A percentile compares a stretch with the other conserved stretches of the same genome.
Conservation (phyloP, 768 basidiomycete species). For the Phallus indusiatus region DNA sequence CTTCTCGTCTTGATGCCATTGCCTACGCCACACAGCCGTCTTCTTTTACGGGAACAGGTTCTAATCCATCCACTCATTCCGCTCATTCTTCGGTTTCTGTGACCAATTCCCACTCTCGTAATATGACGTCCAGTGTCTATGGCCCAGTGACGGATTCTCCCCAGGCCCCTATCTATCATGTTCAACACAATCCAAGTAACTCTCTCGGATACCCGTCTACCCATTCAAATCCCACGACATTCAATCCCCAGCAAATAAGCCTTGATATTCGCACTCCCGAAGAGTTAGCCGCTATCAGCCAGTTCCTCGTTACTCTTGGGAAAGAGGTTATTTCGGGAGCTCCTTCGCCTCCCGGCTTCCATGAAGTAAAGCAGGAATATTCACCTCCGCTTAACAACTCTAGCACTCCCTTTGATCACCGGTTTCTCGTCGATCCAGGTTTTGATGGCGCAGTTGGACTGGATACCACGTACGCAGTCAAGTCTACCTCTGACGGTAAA, state of each 20-base stretch:
- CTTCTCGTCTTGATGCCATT: slow-evolving; percentile 64
- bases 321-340: slow-evolving; percentile 52
- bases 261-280: slow-evolving; percentile 79
- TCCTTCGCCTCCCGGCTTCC: background rate
- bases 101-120: background rate
- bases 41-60: slow-evolving; percentile 11
- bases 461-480: background rate
- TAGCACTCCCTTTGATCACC: slow-evolving; percentile 54
- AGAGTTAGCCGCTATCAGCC: slow-evolving; percentile 80
- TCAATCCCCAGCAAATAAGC: slow-evolving; percentile 71
- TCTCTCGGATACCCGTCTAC: background rate
- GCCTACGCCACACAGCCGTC: slow-evolving; percentile 27
- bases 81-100: background rate
- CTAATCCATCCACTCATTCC: background rate
- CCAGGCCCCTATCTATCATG: background rate
- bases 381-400: background rate
- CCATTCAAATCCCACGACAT: slow-evolving; percentile 21
- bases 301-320: slow-evolving; percentile 80
- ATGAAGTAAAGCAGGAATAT: background rate
- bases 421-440: slow-evolving; percentile 45
- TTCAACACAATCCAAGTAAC: background rate
- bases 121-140: background rate
- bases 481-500: background rate
- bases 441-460: slow-evolving; percentile 68
- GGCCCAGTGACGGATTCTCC: background rate